Evolutionary conservation across 768 basidiomycete species (phyloP), one percentile per base, ranked within the genome.

Genomic region (Suillus subalutaceus): DNA sequence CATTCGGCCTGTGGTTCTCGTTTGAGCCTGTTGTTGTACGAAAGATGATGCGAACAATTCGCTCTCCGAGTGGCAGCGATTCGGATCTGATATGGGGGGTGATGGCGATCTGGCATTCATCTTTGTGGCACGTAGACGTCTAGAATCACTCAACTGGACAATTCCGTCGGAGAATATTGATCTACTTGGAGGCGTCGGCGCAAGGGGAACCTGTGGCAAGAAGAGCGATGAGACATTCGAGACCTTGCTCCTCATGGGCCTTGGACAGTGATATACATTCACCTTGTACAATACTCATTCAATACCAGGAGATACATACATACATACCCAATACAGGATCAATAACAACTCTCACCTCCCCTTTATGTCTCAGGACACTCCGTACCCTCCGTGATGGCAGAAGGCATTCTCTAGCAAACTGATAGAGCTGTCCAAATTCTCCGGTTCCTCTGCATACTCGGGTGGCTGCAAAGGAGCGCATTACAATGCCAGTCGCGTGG

Each of bases 1-100:
- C 89, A 2, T 92, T 95, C 68, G 93, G 93, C 23, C 76, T 90
- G 23, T 94, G 90, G 90, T 93, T 92, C 75, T 71, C 80, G 26
- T 93, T 87, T 67, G 72, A 76, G 52, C 90, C 88, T 5, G 85
- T 90, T 6, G 77, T 89, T 18, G 72, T 72, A 13, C 79, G 77
- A 50, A 41, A 41, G 18, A 26, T 30, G 58, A 60, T 12, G 16
- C 46, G 35, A 18, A 48, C 50, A 6, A 52, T 30, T 52, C 40
- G 15, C 26, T 10, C 13, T 62, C 37, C 15, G 44, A 35, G 15
- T 85, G 85, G 84, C 71, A 72, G 48, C 81, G 81, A 23, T 82
- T 85, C 41, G 84, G 84, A 1, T 67, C 75, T 58, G 82, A 83
- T n/a, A 30, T 23, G 41, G 40, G 6, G 16, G 71, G 71, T 0